Evolutionary conservation across 495 filamentous ascomycete genomes (phyloP).

Genomic region (Aspergillus olivimuriae): DNA sequence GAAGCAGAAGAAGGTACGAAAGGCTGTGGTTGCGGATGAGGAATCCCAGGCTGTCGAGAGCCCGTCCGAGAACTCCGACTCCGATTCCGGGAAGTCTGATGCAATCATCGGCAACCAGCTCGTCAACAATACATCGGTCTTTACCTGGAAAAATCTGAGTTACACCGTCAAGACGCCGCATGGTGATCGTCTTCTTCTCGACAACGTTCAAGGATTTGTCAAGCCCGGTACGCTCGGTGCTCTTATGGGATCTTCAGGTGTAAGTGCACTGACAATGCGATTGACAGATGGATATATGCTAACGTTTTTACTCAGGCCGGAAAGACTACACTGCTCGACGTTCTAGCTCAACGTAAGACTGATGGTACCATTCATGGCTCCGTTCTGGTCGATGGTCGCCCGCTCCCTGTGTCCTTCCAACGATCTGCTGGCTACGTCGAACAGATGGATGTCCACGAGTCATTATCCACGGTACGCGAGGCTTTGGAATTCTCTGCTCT

Average conservation of each 20-base stretch:
- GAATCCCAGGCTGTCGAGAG: neutral
- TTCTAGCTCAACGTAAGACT: constrained; percentile 53
- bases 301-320: no score
- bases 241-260: constrained; percentile 52
- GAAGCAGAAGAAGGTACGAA: neutral
- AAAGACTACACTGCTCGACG: constrained; percentile 44
- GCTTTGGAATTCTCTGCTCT: neutral
- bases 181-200: constrained; percentile 36
- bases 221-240: constrained; percentile 68
- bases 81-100: neutral
- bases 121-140: neutral
- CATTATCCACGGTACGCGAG: neutral
- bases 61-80: neutral
- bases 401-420: constrained; percentile 67
- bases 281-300: no score
- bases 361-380: constrained; percentile 77
- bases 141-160: neutral
- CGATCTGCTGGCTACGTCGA: constrained; percentile 24
- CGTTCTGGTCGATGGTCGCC: constrained; percentile 69
- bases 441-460: neutral
- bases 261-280: no score
- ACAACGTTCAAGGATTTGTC: constrained; percentile 77
- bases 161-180: neutral
- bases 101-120: neutral
- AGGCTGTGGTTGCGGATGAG: neutral